Evolutionary conservation across 73 alveolate species (phyloP), one percentile per base, ranked within the genome.

Genomic region (Paramecium primaurelia): DNA sequence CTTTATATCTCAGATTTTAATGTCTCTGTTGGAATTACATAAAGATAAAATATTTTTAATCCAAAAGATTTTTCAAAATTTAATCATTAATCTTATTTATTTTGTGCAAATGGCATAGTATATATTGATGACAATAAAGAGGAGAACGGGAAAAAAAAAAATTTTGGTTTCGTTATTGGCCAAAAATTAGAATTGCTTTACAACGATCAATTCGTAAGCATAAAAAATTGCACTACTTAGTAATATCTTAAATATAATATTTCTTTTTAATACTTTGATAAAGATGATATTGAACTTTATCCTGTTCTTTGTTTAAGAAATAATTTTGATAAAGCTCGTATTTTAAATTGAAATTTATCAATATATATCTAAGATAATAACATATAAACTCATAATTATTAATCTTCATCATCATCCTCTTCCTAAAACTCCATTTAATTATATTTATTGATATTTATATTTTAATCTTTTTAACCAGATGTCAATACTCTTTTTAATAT

Each of bases 101-200:
- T 64, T 64, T 32, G 84, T 26, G 84, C 51, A 64, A 64, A 28
- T 64, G 84, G 84, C 25, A 32, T 32, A 14, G 84, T 64, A 12
- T 64, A 64, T 64, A 12, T 64, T 25, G 30, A 64, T 64, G 47
- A 64, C 28, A 64, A 20, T 32, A 64, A 64, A 32, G 42, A 64
- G 10, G 84, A 64, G 20, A 64, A 64, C 30, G 47, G 47, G 20
- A 64, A 64, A 64, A 32, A 64, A 28, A 64, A 64, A 34, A 28
- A 64, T 64, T 64, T 64, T 64, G 84, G 84, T 64, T 64, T 64
- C 84, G 84, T 64, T 11, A 64, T 64, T 64, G 84, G 84, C 84
- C 84, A 64, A 64, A 64, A 64, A 64, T 64, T 64, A 64, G 84
- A 64, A 64, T 64, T 64, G 47, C 28, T 64, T 32, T 64, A 64